Conservation (phyloP, 148 eudicot species). For the Vaccinium darrowii region DNA sequence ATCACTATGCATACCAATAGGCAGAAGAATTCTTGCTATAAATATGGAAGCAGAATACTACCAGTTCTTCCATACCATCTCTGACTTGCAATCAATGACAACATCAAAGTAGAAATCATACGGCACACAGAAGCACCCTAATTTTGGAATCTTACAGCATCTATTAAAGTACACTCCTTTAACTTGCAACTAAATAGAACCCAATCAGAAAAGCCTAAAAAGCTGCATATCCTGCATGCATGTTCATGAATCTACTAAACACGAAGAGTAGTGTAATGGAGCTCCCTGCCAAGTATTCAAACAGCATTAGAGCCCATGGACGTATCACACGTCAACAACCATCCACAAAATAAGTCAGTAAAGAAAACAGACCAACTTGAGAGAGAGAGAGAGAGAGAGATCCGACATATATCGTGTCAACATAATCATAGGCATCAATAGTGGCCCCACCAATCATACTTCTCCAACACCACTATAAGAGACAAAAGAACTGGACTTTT, state of each 20-base stretch:
- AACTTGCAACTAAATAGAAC: neutral
- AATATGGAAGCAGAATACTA: neutral
- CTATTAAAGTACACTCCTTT: neutral
- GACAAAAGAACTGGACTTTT: neutral
- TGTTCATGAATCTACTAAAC: neutral
- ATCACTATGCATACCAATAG: neutral
- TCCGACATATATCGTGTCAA: neutral
- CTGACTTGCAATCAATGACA: neutral
- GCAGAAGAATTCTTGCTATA: neutral
- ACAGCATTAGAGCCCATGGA: neutral
- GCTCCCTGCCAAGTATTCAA: conserved; percentile 6
- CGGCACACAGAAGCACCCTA: neutral
- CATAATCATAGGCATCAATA: neutral
- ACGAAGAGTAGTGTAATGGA: neutral
- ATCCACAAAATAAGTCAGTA: neutral
- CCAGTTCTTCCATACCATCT: neutral
- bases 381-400: neutral
- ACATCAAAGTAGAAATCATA: neutral
- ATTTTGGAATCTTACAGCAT: no score
- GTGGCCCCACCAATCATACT: neutral
- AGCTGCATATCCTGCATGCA: neutral
- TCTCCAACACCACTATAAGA: neutral
- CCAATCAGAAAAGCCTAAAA: neutral
- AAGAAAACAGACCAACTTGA: no score
- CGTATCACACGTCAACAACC: neutral